Conservation (phyloP, 768 basidiomycete species). For the Phlebiopsis gigantea region DNA sequence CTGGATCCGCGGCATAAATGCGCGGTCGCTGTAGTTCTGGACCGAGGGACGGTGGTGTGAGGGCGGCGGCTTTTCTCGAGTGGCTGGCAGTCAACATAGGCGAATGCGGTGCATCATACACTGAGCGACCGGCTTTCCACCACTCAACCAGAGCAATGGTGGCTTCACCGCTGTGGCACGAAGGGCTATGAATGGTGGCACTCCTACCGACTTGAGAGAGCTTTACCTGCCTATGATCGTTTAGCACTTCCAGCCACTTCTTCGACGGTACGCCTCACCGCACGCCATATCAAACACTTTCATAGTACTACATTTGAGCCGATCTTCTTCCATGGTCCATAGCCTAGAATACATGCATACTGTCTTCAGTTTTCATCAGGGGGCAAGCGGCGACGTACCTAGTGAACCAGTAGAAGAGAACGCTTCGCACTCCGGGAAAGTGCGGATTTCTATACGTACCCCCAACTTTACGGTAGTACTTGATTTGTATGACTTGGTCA, state of each 20-base stretch:
- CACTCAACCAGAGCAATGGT: constrained; percentile 57
- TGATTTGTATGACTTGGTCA: neutral
- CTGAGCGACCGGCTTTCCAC: constrained; percentile 37
- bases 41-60: constrained; percentile 29
- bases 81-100: neutral
- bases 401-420: constrained; percentile 49
- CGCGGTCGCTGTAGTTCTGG: constrained; percentile 30
- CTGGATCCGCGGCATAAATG: constrained; percentile 47
- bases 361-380: neutral
- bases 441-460: constrained; percentile 70
- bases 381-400: constrained; percentile 27
- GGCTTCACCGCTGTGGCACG: constrained; percentile 50
- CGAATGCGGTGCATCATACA: neutral
- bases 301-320: constrained; percentile 21
- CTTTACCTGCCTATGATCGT: constrained; percentile 21
- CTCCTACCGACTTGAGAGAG: neutral
- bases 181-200: constrained; percentile 2
- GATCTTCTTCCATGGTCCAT: constrained; percentile 32
- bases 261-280: constrained; percentile 27
- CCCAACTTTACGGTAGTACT: constrained; percentile 66
- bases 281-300: constrained; percentile 58
- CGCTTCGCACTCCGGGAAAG: constrained; percentile 57
- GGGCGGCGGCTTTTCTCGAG: constrained; percentile 14
- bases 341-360: constrained; percentile 24
- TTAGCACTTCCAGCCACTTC: neutral